Evolutionary conservation across 2,329 filamentous ascomycete genomes (phyloP).

Genomic region (Septoria linicola): DNA sequence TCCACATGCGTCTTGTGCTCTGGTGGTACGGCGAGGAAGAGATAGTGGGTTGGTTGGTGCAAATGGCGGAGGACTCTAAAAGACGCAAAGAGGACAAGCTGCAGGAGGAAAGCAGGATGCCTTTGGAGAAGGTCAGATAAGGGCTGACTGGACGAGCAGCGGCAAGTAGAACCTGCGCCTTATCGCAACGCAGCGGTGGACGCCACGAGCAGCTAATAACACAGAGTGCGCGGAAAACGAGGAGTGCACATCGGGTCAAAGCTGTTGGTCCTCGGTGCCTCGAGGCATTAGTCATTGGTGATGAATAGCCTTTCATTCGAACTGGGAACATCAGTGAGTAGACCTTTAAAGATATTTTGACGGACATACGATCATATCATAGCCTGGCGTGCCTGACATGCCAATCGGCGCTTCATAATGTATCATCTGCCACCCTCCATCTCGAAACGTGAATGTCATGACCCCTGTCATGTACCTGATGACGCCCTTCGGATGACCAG

Average conservation of each 20-base stretch:
- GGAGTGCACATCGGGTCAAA: too few species aligned
- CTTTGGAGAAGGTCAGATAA: too few species aligned
- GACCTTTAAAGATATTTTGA: background rate
- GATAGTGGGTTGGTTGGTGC: background rate
- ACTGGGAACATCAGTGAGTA: background rate
- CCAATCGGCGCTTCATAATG: background rate
- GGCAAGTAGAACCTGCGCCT: too few species aligned
- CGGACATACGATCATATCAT: background rate
- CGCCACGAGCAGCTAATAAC: too few species aligned
- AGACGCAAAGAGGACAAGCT: too few species aligned
- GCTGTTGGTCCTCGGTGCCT: too few species aligned
- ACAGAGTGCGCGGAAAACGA: too few species aligned
- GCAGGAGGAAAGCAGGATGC: too few species aligned
- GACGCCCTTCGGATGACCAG: background rate
- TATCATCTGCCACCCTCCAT: background rate
- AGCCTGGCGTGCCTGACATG: background rate
- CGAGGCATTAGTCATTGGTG: too few species aligned
- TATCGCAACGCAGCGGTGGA: too few species aligned
- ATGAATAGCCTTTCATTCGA: too few species aligned
- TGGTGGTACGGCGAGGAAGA: background rate
- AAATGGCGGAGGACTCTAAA: background rate
- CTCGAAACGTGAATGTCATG: background rate
- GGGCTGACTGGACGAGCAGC: too few species aligned
- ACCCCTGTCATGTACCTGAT: background rate
- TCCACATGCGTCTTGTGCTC: background rate